Conservation (phyloP, 1,284 basidiomycete genomes). For the Pseudozyma tsukubaensis region DNA sequence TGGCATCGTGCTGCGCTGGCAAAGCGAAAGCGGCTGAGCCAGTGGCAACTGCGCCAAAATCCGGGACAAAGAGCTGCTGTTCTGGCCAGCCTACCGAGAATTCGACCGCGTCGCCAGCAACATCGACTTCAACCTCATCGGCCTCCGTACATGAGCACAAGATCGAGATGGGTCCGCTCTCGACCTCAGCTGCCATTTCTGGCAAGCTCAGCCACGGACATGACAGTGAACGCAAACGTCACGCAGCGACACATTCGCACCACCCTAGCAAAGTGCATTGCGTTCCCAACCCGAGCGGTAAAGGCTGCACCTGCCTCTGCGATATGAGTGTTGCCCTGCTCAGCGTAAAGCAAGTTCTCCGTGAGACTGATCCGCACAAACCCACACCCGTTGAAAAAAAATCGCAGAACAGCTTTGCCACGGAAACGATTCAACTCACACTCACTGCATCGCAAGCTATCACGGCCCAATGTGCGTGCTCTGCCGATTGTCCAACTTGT, state of each 20-base stretch:
- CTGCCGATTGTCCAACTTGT: constrained; percentile 66
- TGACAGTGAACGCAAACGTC: constrained; percentile 19
- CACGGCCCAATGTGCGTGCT: constrained; percentile 62
- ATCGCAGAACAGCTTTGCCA: constrained; percentile 13
- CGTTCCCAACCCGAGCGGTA: constrained; percentile 65
- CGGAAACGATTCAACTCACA: constrained; percentile 60
- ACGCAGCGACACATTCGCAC: constrained; percentile 22
- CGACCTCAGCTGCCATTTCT: constrained; percentile 24
- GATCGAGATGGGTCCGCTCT: constrained; percentile 32
- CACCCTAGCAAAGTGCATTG: constrained; percentile 62
- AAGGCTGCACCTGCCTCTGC: constrained; percentile 66
- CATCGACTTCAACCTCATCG: background rate
- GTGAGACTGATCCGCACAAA: constrained; percentile 37
- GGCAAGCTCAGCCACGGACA: constrained; percentile 1
- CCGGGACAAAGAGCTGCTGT: constrained; percentile 30
- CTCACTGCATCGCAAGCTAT: constrained; percentile 64
- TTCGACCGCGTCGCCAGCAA: background rate
- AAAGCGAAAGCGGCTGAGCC: background rate
- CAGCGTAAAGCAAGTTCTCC: constrained; percentile 53
- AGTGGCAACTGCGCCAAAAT: background rate
- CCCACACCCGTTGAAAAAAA: background rate
- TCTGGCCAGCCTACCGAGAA: background rate
- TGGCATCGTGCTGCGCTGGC: constrained; percentile 17
- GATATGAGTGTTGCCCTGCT: constrained; percentile 61
- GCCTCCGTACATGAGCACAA: background rate